Conservation (phyloP, 2,329 filamentous ascomycete species). For the Colletotrichum noveboracense region DNA sequence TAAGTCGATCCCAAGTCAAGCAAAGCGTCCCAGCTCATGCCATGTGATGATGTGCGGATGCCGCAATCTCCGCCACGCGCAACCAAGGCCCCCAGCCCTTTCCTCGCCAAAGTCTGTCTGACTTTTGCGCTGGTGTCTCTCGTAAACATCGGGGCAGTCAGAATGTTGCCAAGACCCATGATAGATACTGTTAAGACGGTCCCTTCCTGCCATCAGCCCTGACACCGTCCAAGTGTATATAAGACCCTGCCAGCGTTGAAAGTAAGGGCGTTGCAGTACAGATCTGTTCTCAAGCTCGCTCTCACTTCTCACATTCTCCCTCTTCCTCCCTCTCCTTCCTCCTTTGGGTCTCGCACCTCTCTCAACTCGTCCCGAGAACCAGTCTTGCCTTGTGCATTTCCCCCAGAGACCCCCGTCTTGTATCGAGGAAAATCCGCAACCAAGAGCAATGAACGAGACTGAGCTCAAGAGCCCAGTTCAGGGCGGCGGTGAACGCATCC, state of each 20-base stretch:
- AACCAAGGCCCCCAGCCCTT: not conserved
- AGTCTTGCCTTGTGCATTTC: not conserved
- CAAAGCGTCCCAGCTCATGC: constrained; percentile 14
- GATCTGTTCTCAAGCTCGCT: not conserved
- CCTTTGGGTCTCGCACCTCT: not conserved
- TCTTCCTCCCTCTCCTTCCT: not conserved
- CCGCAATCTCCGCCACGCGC: constrained; percentile 9
- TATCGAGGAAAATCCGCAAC: not conserved
- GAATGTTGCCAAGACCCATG: constrained; percentile 6
- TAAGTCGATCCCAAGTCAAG: not conserved
- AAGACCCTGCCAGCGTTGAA: constrained; percentile 5
- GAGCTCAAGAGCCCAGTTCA: constrained; percentile 26
- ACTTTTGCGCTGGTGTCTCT: not conserved
- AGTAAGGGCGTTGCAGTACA: not conserved
- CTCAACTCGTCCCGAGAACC: not conserved
- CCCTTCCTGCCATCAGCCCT: not conserved
- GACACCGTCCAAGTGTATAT: constrained; percentile 1
- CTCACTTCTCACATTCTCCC: not conserved
- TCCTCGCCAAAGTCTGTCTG: not conserved
- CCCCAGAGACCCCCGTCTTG: no score
- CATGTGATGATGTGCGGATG: constrained; percentile 18
- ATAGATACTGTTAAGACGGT: not conserved
- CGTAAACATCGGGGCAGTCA: not conserved
- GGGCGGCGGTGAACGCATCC: constrained; percentile 32
- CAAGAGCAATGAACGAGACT: constrained; percentile 28